Evolutionary conservation across 1,284 basidiomycete genomes (phyloP), one percentile per base, ranked within the genome.

Genomic region (Heterobasidion annosum): DNA sequence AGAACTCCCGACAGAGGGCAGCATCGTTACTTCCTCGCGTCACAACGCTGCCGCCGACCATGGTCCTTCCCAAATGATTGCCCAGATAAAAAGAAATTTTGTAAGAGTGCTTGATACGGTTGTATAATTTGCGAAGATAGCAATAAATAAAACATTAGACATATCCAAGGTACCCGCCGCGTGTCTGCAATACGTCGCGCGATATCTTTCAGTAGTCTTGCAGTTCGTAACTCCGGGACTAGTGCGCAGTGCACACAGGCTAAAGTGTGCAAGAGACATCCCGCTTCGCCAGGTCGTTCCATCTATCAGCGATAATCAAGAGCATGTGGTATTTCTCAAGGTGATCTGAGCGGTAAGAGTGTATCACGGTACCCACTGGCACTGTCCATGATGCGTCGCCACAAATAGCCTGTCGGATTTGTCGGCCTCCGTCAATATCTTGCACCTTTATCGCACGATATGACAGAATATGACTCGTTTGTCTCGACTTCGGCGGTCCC

Each of bases 1-100:
- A 98, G 72, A 89, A 92, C 62, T 78, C 92, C 16, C 82, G 94
- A 56, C 77, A 77, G 64, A 74, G 83, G 1, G 81, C 93, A 3
- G 76, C 81, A 1, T 62, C 75, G 35, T 70, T 86, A 37, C 75
- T 91, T 12, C 91, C 93, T 12, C 76, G 87, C 10, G 78, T 95
- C 63, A 88, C 83, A 32, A 91, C 89, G 15, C 77, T 96, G 25
- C 94, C 93, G 6, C 88, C 88, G 1, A 91, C 91, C 8, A 97
- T 91, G 88, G 74, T 86, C 32, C 75, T 87, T 65, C 83, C 82
- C 8, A 37, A 32, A 40, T 12, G 4, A n/a, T n/a, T 40, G 37
- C 12, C 10, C 4, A 25, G 37, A 40, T 4, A 40, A 50, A 48
- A 15, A 43, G n/a, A 40, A n/a, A 40, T 4, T 40, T 12, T n/a